Conservation (phyloP, 1,139 yeast genomes). For the Yamadazyma triangularis region DNA sequence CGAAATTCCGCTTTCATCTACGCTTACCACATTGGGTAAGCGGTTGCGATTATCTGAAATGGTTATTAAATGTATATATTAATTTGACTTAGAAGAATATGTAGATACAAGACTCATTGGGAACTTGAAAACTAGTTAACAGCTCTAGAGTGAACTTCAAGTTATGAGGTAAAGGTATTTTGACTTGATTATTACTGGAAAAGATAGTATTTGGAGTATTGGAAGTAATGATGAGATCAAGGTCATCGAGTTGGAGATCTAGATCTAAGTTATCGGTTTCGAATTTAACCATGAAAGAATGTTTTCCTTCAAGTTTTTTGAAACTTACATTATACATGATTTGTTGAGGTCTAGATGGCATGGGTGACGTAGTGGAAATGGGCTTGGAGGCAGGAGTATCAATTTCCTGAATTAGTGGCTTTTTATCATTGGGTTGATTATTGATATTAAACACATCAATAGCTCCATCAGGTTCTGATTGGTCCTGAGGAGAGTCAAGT, state of each 20-base stretch:
- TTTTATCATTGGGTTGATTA: conserved; percentile 1
- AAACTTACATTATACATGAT: conserved; percentile 8
- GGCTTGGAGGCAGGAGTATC: conserved; percentile 4
- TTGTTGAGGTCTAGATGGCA: background rate
- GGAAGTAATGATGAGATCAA: too few relatives aligned
- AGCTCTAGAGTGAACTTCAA: too few relatives aligned
- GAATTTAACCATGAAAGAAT: background rate
- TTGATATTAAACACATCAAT: conserved; percentile 5
- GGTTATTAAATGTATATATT: too few relatives aligned
- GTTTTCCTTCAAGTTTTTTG: conserved; percentile 5
- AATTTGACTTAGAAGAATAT: too few relatives aligned
- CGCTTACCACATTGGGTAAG: conserved; percentile 1
- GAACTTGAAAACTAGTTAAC: too few relatives aligned
- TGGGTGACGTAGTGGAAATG: background rate
- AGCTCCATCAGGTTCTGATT: conserved; percentile 6
- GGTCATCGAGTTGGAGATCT: too few relatives aligned
- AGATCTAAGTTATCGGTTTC: conserved; percentile 4
- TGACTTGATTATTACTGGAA: too few relatives aligned
- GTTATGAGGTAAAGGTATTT: too few relatives aligned
- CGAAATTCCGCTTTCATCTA: too few relatives aligned
- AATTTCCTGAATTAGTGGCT: conserved; percentile 41
- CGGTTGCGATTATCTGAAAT: conserved; percentile 1
- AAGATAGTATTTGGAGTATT: conserved; percentile 5
- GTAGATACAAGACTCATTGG: too few relatives aligned
- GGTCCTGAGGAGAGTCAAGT: conserved; percentile 16